phyloP scores from a whole-genome alignment of 345 rosid species.

The Orychophragmus violaceus region DNA sequence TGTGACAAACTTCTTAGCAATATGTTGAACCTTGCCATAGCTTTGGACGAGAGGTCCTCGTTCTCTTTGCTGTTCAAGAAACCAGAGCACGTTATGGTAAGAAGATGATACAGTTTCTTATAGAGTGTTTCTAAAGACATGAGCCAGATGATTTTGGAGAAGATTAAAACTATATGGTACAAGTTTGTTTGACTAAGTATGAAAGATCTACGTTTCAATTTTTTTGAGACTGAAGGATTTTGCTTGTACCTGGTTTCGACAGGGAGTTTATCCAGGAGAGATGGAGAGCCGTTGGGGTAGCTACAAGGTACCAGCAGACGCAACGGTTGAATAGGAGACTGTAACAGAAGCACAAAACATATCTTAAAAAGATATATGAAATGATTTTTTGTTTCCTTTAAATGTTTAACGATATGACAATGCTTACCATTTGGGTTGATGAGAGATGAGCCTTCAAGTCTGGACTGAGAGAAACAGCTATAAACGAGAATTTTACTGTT shows the following conservation, averaged over 20 bases:
- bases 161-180: background rate
- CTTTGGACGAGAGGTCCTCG: slow-evolving; percentile 65
- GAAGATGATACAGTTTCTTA: slow-evolving; percentile 9
- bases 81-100: background rate
- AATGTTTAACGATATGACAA: background rate
- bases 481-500: slow-evolving; percentile 61
- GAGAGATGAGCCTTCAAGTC: slow-evolving; percentile 58
- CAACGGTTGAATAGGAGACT: slow-evolving; percentile 79
- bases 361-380: background rate
- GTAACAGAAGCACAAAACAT: slow-evolving; percentile 17
- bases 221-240: background rate
- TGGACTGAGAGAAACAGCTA: slow-evolving; percentile 71
- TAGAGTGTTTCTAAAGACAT: background rate
- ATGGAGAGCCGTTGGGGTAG: slow-evolving; percentile 76
- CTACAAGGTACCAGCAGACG: slow-evolving; percentile 64
- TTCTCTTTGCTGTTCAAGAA: slow-evolving; percentile 50
- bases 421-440: slow-evolving; percentile 57
- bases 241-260: slow-evolving; percentile 59
- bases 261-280: slow-evolving; percentile 69
- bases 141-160: background rate
- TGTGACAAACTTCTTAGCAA: slow-evolving; percentile 58
- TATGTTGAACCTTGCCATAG: slow-evolving; percentile 58
- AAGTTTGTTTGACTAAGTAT: background rate
- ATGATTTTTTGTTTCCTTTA: background rate
- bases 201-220: background rate